These are phyloP conservation scores for Actinomortierella wolfii DNA, from an alignment of 371 early-diverging fungal genomes.

Conservation along the genomic window DNA sequence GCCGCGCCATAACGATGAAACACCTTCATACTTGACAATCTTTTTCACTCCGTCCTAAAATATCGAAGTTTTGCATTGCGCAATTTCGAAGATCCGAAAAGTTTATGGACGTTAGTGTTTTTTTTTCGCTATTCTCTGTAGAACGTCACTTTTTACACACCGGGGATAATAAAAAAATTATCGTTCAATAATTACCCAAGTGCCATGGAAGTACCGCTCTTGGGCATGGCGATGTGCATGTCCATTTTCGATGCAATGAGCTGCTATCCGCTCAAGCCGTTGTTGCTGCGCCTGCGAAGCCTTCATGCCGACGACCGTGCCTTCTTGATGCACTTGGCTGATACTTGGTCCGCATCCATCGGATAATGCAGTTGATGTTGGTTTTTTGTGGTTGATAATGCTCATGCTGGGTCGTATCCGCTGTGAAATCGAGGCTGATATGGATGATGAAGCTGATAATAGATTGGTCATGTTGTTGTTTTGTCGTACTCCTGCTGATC, in stretches of 20 bases:
- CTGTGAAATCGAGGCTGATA: not conserved
- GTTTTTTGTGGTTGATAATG: too few species aligned
- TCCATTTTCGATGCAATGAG: slow-evolving; percentile 39
- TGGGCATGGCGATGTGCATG: slow-evolving; percentile 20
- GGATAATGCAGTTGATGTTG: slow-evolving; percentile 18
- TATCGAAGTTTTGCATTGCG: too few species aligned
- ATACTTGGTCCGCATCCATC: slow-evolving; percentile 38
- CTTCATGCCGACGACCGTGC: slow-evolving; percentile 42
- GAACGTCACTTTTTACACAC: too few species aligned
- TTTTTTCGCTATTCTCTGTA: too few species aligned
- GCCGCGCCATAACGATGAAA: slow-evolving; percentile 82
- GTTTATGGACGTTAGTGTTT: too few species aligned
- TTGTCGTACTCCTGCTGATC: not conserved
- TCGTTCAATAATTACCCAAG: too few species aligned
- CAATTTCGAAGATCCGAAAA: too few species aligned
- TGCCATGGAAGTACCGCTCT: slow-evolving; percentile 46
- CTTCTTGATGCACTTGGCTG: slow-evolving; percentile 33
- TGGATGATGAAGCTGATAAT: not conserved
- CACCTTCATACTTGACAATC: slow-evolving; percentile 83
- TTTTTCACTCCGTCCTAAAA: slow-evolving; percentile 76
- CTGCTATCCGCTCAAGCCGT: slow-evolving; percentile 35
- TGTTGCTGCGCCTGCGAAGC: slow-evolving; percentile 21
- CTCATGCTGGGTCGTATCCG: slow-evolving; percentile 11
- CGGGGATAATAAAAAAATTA: too few species aligned
- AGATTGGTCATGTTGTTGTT: slow-evolving; percentile 1